Evolutionary conservation across 768 basidiomycete species (phyloP), one percentile per base, ranked within the genome.

Genomic region (Kwoniella sp.): DNA sequence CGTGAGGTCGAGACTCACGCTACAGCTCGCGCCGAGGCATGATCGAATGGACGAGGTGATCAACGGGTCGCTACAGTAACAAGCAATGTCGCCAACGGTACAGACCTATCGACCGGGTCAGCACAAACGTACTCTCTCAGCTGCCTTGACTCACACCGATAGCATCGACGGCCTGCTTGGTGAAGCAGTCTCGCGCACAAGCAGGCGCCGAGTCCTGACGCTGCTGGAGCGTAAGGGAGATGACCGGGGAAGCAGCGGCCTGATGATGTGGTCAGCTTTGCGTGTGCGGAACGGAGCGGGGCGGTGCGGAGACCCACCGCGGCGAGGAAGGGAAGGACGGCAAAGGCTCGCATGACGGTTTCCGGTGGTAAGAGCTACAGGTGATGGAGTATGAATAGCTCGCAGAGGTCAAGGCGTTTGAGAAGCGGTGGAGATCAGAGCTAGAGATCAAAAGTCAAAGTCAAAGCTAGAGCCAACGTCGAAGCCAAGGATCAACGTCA

Each of bases 1-100:
- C 8, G 20, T 17, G n/a, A 14, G 34, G 17, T 23, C 3, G 15
- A 43, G 14, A 51, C 56, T 46, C 19, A 57, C 56, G 15, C 41
- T 46, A 31, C 56, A 57, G 15, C 43, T 46, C 8, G 56, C 43
- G 22, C 42, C 44, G n/a, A 57, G 38, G 52, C 56, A 57, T 3
- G 56, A 57, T 57, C 44, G 28, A 10, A 57, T 50, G 9, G 43
- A 57, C 14, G 44, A 49, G 25, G 49, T 51, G 28, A 57, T 42
- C 22, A 45, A 29, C 4, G 43, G 33, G 17, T 45, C 36, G 28
- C 36, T 51, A 32, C 56, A 57, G 38, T 51, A 57, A 52, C 56
- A 57, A 28, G 38, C 34, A 9, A 57, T 52, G 45, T 57, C 50
- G 12, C 49, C 50, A 34, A 43, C 26, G 20, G 48, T n/a, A 27